Conservation (phyloP, 306 rosid genomes). For the Psophocarpus tetragonolobus region DNA sequence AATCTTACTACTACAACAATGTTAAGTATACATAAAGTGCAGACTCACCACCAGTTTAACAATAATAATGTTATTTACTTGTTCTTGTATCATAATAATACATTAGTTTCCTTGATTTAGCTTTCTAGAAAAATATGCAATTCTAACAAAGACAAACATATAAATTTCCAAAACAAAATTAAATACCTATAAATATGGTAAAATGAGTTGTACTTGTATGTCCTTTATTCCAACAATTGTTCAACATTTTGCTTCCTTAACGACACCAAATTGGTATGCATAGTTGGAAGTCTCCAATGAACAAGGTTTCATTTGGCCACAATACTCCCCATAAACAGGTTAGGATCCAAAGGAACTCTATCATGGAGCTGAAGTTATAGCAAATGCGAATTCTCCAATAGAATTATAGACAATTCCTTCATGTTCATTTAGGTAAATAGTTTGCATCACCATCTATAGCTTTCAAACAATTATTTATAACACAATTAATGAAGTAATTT, state of each 20-base stretch:
- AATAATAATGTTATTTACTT: no score
- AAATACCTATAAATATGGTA: slow-evolving; percentile 62
- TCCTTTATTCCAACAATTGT: slow-evolving; percentile 45
- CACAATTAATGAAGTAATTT: neutral
- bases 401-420: slow-evolving; percentile 53
- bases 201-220: slow-evolving; percentile 60
- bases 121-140: neutral
- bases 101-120: neutral
- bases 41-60: no score
- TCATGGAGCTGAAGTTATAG: slow-evolving; percentile 52
- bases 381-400: slow-evolving; percentile 57
- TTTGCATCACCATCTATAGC: slow-evolving; percentile 58
- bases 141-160: neutral
- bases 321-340: slow-evolving; percentile 50
- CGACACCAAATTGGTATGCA: slow-evolving; percentile 44
- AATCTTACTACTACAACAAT: no score
- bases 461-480: neutral
- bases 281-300: slow-evolving; percentile 42
- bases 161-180: neutral
- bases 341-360: slow-evolving; percentile 59
- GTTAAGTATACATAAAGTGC: no score
- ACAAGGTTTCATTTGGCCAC: slow-evolving; percentile 51
- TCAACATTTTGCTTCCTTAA: slow-evolving; percentile 44
- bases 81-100: no score
- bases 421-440: slow-evolving; percentile 57